A percentile compares a stretch with the other conserved stretches of the same genome.
Conservation (phyloP, 2,329 filamentous ascomycete species). For the Aspergillus carbonarius region DNA sequence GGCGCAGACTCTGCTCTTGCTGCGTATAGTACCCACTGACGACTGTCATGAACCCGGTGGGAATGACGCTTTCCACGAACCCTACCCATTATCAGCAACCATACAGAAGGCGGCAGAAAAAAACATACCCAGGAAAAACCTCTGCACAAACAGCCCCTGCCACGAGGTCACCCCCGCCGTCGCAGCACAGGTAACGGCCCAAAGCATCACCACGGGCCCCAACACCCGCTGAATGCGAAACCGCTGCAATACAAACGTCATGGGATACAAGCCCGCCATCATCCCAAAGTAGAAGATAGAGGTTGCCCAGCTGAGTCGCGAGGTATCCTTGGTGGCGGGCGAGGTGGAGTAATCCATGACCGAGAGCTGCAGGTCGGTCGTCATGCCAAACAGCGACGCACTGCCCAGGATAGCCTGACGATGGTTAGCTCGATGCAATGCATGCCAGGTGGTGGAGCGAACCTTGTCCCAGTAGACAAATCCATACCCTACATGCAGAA, state of each 20-base stretch:
- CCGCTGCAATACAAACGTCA: slow-evolving; percentile 68
- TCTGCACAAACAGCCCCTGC: slow-evolving; percentile 64
- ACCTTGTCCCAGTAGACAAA: slow-evolving; percentile 71
- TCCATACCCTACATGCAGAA: slow-evolving; percentile 49
- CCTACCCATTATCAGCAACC: slow-evolving; percentile 24
- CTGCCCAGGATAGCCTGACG: slow-evolving; percentile 67
- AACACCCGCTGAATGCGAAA: slow-evolving; percentile 66
- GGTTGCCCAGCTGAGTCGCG: slow-evolving; percentile 71
- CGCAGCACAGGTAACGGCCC: slow-evolving; percentile 66
- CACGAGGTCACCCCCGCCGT: slow-evolving; percentile 66
- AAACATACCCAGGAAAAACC: slow-evolving; percentile 57
- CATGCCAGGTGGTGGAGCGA: not conserved
- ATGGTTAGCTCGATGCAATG: not conserved
- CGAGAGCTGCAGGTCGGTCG: slow-evolving; percentile 62
- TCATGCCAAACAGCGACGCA: slow-evolving; percentile 75
- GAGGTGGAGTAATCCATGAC: slow-evolving; percentile 51
- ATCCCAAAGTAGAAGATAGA: slow-evolving; percentile 80
- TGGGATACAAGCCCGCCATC: slow-evolving; percentile 70
- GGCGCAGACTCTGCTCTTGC: slow-evolving; percentile 61
- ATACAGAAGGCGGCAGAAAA: not conserved
- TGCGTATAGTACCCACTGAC: slow-evolving; percentile 65
- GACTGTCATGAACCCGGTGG: slow-evolving; percentile 66
- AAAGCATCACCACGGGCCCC: slow-evolving; percentile 56
- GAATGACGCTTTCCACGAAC: slow-evolving; percentile 64
- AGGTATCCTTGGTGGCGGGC: slow-evolving; percentile 63